phyloP scores from a whole-genome alignment of 2,329 filamentous ascomycete species.

The Aspergillus quadricinctus region DNA sequence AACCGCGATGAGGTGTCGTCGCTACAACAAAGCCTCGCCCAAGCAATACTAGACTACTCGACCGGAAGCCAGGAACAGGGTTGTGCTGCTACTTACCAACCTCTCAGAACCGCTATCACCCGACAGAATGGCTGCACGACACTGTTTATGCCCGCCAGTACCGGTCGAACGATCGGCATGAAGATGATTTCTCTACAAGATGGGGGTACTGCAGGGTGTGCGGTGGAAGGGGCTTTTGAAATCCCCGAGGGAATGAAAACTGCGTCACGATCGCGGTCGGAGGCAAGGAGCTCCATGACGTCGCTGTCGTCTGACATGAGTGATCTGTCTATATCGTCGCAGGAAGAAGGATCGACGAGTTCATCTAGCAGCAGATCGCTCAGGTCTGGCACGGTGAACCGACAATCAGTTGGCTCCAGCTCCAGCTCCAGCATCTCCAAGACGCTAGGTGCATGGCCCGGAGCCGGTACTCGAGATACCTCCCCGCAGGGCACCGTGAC shows the following conservation, averaged over 20 bases:
- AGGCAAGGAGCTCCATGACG: slow-evolving; percentile 27
- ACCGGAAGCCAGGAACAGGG: slow-evolving; percentile 56
- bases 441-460: slow-evolving; percentile 32
- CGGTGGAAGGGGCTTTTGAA: slow-evolving; percentile 29
- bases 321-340: slow-evolving; percentile 34
- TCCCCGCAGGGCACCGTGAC: slow-evolving; percentile 56
- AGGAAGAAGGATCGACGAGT: slow-evolving; percentile 15
- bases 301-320: slow-evolving; percentile 34
- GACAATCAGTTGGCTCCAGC: slow-evolving; percentile 22
- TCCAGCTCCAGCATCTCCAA: slow-evolving; percentile 21
- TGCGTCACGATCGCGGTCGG: slow-evolving; percentile 14
- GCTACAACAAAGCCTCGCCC: slow-evolving; percentile 55
- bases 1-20: slow-evolving; percentile 53
- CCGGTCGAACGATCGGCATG: slow-evolving; percentile 56
- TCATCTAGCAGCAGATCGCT: slow-evolving; percentile 27
- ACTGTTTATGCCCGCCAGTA: slow-evolving; percentile 64
- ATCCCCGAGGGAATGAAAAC: slow-evolving; percentile 11
- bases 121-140: slow-evolving; percentile 59
- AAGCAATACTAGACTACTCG: slow-evolving; percentile 62
- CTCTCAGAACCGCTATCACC: slow-evolving; percentile 57
- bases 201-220: slow-evolving; percentile 25
- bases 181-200: slow-evolving; percentile 59
- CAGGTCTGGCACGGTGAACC: slow-evolving; percentile 27
- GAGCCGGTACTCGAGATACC: slow-evolving; percentile 36
- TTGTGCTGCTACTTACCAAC: slow-evolving; percentile 58